phyloP scores from a whole-genome alignment of 2,329 filamentous ascomycete species.

The Fusarium sp. region DNA sequence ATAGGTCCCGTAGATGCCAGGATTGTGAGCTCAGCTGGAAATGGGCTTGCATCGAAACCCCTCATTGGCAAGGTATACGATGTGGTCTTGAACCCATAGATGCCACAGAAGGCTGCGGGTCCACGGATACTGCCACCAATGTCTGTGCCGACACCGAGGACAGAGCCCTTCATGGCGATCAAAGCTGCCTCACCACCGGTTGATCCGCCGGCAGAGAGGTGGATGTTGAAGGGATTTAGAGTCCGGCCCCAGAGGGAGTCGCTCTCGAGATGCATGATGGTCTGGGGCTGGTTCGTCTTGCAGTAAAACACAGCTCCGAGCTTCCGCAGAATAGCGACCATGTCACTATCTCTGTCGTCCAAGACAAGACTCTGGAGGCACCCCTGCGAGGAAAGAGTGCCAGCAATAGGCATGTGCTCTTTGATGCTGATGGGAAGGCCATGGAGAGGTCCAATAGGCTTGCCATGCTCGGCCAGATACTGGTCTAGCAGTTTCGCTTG shows the following conservation, averaged over 20 bases:
- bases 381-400: neutral
- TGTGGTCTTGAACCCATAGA: constrained; percentile 40
- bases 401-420: neutral
- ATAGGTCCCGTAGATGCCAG: constrained; percentile 33
- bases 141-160: constrained; percentile 54
- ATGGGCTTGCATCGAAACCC: neutral
- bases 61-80: constrained; percentile 42
- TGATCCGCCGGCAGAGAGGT: constrained; percentile 71
- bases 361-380: neutral
- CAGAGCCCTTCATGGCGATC: constrained; percentile 52
- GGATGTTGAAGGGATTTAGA: constrained; percentile 70
- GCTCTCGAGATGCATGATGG: neutral
- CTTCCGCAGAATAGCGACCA: neutral
- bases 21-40: neutral
- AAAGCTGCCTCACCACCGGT: constrained; percentile 66
- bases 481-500: neutral
- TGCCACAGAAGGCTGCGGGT: constrained; percentile 47
- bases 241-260: neutral
- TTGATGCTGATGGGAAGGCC: neutral
- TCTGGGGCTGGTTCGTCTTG: neutral
- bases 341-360: neutral
- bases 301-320: neutral
- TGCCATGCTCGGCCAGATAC: neutral
- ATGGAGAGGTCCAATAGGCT: neutral
- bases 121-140: constrained; percentile 52